These are phyloP conservation scores for Tetracladium maxilliforme DNA, from an alignment of 2,329 filamentous ascomycete genomes.

Conservation along the genomic window DNA sequence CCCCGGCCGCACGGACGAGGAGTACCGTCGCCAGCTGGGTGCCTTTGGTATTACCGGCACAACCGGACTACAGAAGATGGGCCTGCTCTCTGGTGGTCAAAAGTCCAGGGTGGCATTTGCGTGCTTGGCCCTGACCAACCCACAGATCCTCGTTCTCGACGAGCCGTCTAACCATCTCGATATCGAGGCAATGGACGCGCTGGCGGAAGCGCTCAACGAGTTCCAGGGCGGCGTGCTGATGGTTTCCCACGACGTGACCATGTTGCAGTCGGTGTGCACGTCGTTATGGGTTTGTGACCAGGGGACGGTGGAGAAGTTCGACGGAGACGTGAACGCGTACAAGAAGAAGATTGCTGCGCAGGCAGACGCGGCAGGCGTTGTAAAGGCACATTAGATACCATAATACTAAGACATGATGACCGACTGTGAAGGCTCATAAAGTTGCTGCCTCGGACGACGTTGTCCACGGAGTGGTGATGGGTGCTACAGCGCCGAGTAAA, in stretches of 20 bases:
- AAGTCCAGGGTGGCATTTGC: slow-evolving; percentile 98
- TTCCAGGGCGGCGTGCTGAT: slow-evolving; percentile 95
- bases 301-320: slow-evolving; percentile 90
- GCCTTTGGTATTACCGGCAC: slow-evolving; percentile 86
- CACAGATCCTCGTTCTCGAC: slow-evolving; percentile 94
- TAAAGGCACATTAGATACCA: slow-evolving; percentile 39
- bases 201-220: slow-evolving; percentile 66
- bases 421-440: too few species aligned
- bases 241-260: slow-evolving; percentile 98
- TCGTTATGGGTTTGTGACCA: slow-evolving; percentile 94
- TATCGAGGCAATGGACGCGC: slow-evolving; percentile 97
- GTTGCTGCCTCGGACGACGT: too few species aligned
- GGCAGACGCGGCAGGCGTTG: slow-evolving; percentile 78
- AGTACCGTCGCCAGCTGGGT: slow-evolving; percentile 88
- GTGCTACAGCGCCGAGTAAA: too few species aligned
- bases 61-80: slow-evolving; percentile 95
- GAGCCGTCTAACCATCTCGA: slow-evolving; percentile 97
- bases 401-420: too few species aligned
- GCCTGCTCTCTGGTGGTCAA: slow-evolving; percentile 82
- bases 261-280: slow-evolving; percentile 91
- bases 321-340: slow-evolving; percentile 88
- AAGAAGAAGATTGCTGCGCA: slow-evolving; percentile 92
- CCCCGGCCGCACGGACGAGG: slow-evolving; percentile 84
- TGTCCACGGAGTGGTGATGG: too few species aligned
- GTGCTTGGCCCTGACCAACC: slow-evolving; percentile 85